phyloP scores from a whole-genome alignment of 1,139 yeast genomes.

The Saccharomyces hybrid region DNA sequence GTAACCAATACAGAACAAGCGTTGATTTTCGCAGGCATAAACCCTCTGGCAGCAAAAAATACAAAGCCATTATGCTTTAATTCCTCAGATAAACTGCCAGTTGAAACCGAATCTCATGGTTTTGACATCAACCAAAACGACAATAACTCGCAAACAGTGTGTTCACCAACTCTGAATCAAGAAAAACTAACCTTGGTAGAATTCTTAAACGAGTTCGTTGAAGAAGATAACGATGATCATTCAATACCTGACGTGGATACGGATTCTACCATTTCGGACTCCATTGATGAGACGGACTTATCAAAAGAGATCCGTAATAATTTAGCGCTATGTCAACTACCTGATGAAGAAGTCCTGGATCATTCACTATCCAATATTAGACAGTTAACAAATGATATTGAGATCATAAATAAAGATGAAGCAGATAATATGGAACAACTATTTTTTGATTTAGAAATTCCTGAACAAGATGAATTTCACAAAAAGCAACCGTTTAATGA shows the following conservation, averaged over 20 bases:
- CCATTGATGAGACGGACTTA: conserved; percentile 9
- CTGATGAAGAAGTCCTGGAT: conserved; percentile 5
- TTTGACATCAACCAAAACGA: conserved; percentile 1
- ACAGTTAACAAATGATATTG: conserved; percentile 2
- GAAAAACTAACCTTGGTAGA: background rate
- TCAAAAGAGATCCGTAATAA: conserved; percentile 8
- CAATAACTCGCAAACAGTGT: background rate
- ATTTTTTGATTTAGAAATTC: background rate
- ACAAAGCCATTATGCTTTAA: conserved; percentile 10
- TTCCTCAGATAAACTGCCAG: conserved; percentile 6
- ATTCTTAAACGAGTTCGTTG: background rate
- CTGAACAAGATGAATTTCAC: background rate
- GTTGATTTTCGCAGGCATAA: conserved; percentile 22
- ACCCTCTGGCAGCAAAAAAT: conserved; percentile 5
- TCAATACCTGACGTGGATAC: conserved; percentile 5
- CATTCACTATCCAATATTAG: conserved; percentile 2
- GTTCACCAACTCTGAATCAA: background rate
- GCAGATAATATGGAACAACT: conserved; percentile 4
- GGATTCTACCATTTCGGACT: conserved; percentile 12
- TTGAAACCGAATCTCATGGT: background rate
- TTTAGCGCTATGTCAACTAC: conserved; percentile 8
- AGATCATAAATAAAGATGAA: conserved; percentile 2
- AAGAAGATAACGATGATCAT: conserved; percentile 5
- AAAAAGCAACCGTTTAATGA: conserved; percentile 1
- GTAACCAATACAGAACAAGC: conserved; percentile 22